Evolutionary conservation across 768 basidiomycete species (phyloP).

Genomic region (Boletus patriciae): DNA sequence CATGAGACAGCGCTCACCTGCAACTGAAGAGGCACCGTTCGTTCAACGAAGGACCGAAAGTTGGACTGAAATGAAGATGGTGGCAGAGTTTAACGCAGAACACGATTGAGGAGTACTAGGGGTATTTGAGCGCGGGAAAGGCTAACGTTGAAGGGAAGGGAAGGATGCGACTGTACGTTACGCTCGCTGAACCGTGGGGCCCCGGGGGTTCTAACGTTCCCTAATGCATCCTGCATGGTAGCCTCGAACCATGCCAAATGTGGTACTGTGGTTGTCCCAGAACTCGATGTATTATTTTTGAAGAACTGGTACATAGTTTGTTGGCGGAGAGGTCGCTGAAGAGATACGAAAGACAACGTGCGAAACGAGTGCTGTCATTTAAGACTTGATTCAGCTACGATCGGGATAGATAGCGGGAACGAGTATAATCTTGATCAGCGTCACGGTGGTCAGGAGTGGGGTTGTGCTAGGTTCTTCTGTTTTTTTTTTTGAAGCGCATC

Average conservation of each 20-base stretch:
- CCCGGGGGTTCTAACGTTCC: not conserved
- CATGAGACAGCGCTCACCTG: constrained; percentile 7
- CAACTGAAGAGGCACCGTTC: constrained; percentile 1
- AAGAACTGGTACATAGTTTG: not conserved
- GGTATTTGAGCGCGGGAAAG: not conserved
- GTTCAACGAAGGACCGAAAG: constrained; percentile 13
- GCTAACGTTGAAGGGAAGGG: not conserved
- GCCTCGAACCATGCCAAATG: not conserved
- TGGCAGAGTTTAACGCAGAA: not conserved
- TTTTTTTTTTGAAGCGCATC: not conserved
- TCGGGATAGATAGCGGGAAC: not conserved
- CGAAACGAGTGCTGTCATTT: constrained; percentile 5
- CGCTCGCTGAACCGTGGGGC: not conserved
- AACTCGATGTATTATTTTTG: not conserved
- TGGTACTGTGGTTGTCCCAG: not conserved
- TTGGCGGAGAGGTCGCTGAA: not conserved
- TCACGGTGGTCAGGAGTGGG: not conserved
- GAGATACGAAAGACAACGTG: too few relatives aligned
- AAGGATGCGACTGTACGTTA: not conserved
- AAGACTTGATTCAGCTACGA: not conserved
- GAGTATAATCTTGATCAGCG: not conserved
- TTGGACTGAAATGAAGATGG: not conserved
- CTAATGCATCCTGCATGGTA: not conserved
- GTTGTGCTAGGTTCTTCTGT: not conserved
- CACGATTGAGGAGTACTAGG: not conserved